Evolutionary conservation across 371 early-diverging fungal genomes (phyloP), one percentile per base, ranked within the genome.

Genomic region (Rhizopus microsporus): DNA sequence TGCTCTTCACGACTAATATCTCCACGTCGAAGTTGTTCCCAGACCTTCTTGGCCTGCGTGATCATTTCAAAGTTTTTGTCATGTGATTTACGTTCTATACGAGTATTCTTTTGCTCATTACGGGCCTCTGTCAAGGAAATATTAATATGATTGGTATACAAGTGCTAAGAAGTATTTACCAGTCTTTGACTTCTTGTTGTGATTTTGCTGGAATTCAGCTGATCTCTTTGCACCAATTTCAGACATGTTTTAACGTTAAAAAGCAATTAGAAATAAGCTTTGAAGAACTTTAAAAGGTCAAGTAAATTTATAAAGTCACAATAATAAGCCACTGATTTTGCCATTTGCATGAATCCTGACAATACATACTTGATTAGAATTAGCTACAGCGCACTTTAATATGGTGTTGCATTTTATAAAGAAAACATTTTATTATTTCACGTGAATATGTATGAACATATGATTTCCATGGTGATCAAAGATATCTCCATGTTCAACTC

Each of bases 1-100:
- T 93, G 85, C 57, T 88, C 88, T 17, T 79, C 81, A 32, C 78
- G 72, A 17, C 72, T 74, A 13, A 90, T 68, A 57, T 89, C 86
- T 65, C 90, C 88, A 57, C 83, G 85, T 48, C 97, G 83, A 44
- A 96, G 75, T 56, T 78, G 72, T 72, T 96, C 97, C 97, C 97
- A 97, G 30, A 90, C 70, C 57, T 83, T 85, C 72, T 95, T 94
- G 43, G 88, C 88, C 23, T 85, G 73, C 7, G 69, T 48, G 58
- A 94, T 89, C 60, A 94, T 70, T 54, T 86, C 87, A 47, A 81
- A 72, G 63, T 85, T 83, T 31, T 89, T 89, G 65, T 91, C 88
- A 44, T 84, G 77, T 35, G 79, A 76, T 61, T 89, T 87, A 42
- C 93, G 87, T 65, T 93, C 89, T 12, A 60, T 62, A 33, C 80